phyloP scores from a whole-genome alignment of 1,139 yeast species.

The Suhomyces bribrorum region DNA sequence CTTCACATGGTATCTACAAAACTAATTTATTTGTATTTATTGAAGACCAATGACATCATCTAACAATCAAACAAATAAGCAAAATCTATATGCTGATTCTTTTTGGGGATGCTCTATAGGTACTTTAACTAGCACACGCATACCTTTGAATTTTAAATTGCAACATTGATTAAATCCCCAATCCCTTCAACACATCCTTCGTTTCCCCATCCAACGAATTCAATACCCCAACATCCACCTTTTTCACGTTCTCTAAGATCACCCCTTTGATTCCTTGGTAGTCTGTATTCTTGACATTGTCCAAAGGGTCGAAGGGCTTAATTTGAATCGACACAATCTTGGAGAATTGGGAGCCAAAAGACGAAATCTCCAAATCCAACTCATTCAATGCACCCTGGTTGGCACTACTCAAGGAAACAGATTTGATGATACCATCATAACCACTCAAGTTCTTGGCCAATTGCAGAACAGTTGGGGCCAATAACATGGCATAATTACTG shows the following conservation, averaged over 20 bases:
- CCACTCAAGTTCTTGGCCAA: constrained; percentile 48
- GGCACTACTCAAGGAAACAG: constrained; percentile 32
- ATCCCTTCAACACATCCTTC: constrained; percentile 5
- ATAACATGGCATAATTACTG: constrained; percentile 43
- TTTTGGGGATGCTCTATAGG: too few species aligned
- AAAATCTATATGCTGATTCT: too few species aligned
- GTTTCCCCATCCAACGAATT: constrained; percentile 21
- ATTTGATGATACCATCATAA: constrained; percentile 39
- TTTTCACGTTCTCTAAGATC: constrained; percentile 33
- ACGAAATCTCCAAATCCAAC: constrained; percentile 58
- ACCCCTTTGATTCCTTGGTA: constrained; percentile 30
- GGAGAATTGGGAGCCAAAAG: constrained; percentile 86
- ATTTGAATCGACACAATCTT: constrained; percentile 63
- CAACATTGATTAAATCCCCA: constrained; percentile 3
- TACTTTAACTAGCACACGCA: too few species aligned
- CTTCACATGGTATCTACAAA: too few species aligned
- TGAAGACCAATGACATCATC: too few species aligned
- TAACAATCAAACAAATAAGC: too few species aligned
- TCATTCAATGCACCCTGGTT: constrained; percentile 26
- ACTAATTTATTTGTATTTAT: too few species aligned
- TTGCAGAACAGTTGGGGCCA: constrained; percentile 53
- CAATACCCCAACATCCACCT: constrained; percentile 33
- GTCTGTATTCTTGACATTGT: constrained; percentile 42
- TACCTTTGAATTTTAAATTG: too few species aligned
- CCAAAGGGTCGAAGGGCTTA: constrained; percentile 69